Base-by-base conservation (phyloP, 305 asterid species). In the Fraxinus nigra region DNA sequence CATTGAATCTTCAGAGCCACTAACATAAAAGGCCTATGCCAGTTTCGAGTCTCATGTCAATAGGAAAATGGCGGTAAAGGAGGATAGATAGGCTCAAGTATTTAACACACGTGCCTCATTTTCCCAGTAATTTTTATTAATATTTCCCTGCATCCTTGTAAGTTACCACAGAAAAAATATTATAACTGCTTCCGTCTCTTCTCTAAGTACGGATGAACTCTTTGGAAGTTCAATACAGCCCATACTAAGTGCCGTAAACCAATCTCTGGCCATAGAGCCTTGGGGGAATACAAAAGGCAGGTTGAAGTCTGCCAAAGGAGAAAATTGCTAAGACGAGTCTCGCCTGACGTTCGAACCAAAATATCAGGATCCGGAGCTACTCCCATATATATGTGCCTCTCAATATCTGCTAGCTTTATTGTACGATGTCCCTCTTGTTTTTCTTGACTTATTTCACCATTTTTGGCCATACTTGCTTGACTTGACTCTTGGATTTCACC, bases 221-320 rank as follows among this genome's bases (percentile, higher is more conserved):
- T 90, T 82, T 91, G 98, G 75, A 89, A 93, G 80, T 88, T 87
- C 83, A 94, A 59, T 5, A 94, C 92, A 1, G 89, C 93, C 93
- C 94, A 86, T 78, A 93, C 91, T 61, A 94, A 80, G 82, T 93
- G 96, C 32, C 89, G 67, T 77, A 92, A 81, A 33, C 96, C 97
- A 77, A 92, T 81, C 88, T 93, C 97, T 9, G 98, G 98, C 94
- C 95, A 92, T 72, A 92, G 83, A 1, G 90, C 98, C 26, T 74
- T 75, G 0, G 98, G 95, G 0, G 95, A 87, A 79, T 90, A 88
- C 82, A 93, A 74, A 0, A 94, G 72, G n/a, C 93, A 83, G 40
- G 81, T 86, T 16, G 94, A 75, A n/a, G 94, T 91, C 87, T 92
- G 97, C 98, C 97, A 93, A 10, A 90, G 87, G 1, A 93, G 89